These are phyloP conservation scores for Starmerella apicola DNA, from an alignment of 805 yeast species.

Conservation along the genomic window DNA sequence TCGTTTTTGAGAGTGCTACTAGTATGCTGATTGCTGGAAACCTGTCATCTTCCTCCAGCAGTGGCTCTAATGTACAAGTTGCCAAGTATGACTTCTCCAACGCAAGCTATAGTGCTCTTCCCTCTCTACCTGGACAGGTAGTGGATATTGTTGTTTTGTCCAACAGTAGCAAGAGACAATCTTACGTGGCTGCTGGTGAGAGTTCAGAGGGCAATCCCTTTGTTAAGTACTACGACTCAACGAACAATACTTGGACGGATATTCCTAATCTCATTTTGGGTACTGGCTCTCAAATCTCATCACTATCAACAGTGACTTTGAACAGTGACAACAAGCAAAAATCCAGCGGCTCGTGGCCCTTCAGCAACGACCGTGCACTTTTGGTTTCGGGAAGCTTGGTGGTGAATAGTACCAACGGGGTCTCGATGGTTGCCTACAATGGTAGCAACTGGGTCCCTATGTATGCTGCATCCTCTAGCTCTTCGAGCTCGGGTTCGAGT, in stretches of 20 bases:
- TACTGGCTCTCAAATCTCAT: neutral
- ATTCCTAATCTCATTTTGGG: constrained; percentile 2
- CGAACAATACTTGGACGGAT: constrained; percentile 3
- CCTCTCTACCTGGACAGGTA: constrained; percentile 27
- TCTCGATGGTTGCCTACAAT: constrained; percentile 49
- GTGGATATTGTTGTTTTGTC: constrained; percentile 7
- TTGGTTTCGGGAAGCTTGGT: constrained; percentile 47
- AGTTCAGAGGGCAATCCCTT: neutral
- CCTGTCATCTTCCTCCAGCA: constrained; percentile 32
- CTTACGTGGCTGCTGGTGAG: constrained; percentile 5
- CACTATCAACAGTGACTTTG: constrained; percentile 6
- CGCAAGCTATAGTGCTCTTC: constrained; percentile 32
- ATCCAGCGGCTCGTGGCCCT: constrained; percentile 2
- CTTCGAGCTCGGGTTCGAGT: constrained; percentile 16
- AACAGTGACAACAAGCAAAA: no score
- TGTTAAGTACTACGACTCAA: constrained; percentile 4
- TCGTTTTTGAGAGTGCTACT: constrained; percentile 31
- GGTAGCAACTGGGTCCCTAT: constrained; percentile 59
- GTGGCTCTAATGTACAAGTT: constrained; percentile 32
- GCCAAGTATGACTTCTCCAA: constrained; percentile 43
- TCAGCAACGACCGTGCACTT: constrained; percentile 34
- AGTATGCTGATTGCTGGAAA: constrained; percentile 42
- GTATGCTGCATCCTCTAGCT: constrained; percentile 24
- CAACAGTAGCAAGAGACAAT: constrained; percentile 3
- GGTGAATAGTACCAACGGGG: constrained; percentile 20